Conservation (phyloP, 805 yeast species). For the Starmerella scarabaei region DNA sequence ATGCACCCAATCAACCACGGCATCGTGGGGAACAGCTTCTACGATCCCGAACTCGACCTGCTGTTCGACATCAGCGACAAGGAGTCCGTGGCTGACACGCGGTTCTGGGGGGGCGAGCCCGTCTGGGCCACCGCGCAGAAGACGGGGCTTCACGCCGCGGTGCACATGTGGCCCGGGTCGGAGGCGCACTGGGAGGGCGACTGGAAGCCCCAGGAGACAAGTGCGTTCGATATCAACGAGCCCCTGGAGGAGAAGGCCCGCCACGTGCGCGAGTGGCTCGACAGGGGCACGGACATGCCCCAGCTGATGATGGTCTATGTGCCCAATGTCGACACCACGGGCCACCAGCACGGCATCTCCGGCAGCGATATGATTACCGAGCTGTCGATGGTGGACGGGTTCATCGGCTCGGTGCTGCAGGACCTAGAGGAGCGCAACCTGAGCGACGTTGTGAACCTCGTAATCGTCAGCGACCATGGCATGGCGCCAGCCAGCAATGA, state of each 20-base stretch:
- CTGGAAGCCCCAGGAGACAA: slow-evolving; percentile 42
- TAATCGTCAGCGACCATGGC: slow-evolving; percentile 83
- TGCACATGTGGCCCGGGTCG: slow-evolving; percentile 97
- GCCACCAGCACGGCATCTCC: slow-evolving; percentile 57
- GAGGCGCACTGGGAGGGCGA: slow-evolving; percentile 48
- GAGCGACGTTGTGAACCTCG: slow-evolving; percentile 51
- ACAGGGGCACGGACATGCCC: slow-evolving; percentile 42
- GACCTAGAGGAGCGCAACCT: slow-evolving; percentile 46
- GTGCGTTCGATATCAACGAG: slow-evolving; percentile 54
- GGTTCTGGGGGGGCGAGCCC: slow-evolving; percentile 87
- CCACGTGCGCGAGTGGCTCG: slow-evolving; percentile 57
- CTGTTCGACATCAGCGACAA: slow-evolving; percentile 56
- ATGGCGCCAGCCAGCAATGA: slow-evolving; percentile 77
- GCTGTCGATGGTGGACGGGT: slow-evolving; percentile 50
- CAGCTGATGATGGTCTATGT: slow-evolving; percentile 66
- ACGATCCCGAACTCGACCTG: slow-evolving; percentile 41
- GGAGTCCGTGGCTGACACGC: slow-evolving; percentile 36
- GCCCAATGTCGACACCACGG: slow-evolving; percentile 68
- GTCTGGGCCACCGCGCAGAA: slow-evolving; percentile 64
- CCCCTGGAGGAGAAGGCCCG: slow-evolving; percentile 41
- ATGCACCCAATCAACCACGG: slow-evolving; percentile 75
- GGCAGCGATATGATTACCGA: slow-evolving; percentile 47
- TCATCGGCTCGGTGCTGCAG: slow-evolving; percentile 38
- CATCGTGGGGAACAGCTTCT: slow-evolving; percentile 71
- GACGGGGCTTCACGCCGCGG: slow-evolving; percentile 52